A percentile compares a stretch with the other conserved stretches of the same genome.
These are phyloP conservation scores for Syzygium malaccense DNA, from an alignment of 441 rosid genomes.

Conservation along the genomic window DNA sequence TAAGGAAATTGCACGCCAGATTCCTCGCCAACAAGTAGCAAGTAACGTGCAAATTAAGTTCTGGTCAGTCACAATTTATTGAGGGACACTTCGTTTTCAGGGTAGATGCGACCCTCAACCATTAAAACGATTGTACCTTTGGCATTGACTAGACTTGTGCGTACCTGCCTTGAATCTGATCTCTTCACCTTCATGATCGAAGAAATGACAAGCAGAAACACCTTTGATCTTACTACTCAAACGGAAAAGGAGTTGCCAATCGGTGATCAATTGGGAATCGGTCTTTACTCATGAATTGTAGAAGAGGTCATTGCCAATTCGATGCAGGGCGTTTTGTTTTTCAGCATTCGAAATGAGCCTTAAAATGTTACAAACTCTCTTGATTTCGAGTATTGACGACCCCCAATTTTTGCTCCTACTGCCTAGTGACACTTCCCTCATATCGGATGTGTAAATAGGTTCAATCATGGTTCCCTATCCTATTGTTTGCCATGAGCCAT, in stretches of 20 bases:
- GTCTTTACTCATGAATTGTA: not conserved
- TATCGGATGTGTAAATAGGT: not conserved
- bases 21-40: not conserved
- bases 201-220: not conserved
- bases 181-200: not conserved
- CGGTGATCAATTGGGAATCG: not conserved
- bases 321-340: not conserved
- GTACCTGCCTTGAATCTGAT: not conserved
- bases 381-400: not conserved
- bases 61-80: not conserved
- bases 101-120: not conserved
- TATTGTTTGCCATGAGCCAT: not conserved
- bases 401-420: not conserved
- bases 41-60: not conserved
- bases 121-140: not conserved
- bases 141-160: not conserved
- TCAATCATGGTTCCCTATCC: not conserved
- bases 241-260: not conserved
- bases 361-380: not conserved
- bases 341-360: not conserved
- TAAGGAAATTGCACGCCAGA: not conserved
- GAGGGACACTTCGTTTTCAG: not conserved
- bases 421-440: not conserved
- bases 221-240: not conserved
- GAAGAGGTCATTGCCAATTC: not conserved